Percentiles rank a stretch among this genome's conserved stretches.
Evolutionary conservation across 2,329 filamentous ascomycete genomes (phyloP).

Genomic region (Penicillium sp.): DNA sequence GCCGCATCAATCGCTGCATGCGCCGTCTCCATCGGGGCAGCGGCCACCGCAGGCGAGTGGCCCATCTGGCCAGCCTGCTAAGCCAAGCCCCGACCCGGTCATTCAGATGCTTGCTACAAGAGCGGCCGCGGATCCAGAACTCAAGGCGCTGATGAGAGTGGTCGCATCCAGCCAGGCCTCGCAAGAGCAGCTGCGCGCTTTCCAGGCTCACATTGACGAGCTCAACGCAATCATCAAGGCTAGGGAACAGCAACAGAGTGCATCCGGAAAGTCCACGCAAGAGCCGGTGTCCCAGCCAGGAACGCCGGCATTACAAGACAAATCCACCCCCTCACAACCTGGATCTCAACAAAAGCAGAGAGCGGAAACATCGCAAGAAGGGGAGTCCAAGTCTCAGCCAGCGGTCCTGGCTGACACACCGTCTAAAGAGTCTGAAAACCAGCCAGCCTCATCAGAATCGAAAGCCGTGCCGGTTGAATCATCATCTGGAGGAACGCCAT

Average conservation of each 20-base stretch:
- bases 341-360: slow-evolving; percentile 29
- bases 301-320: slow-evolving; percentile 9
- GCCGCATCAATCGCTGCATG: slow-evolving; percentile 14
- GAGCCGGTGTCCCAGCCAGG: slow-evolving; percentile 9
- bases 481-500: background rate
- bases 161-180: slow-evolving; percentile 49
- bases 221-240: slow-evolving; percentile 48
- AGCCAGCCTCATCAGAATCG: background rate
- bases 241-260: slow-evolving; percentile 37
- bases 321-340: slow-evolving; percentile 11
- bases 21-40: slow-evolving; percentile 22
- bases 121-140: slow-evolving; percentile 46
- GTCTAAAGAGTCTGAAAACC: slow-evolving; percentile 6
- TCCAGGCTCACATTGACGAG: slow-evolving; percentile 50
- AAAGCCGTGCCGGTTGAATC: slow-evolving; percentile 2
- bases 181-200: slow-evolving; percentile 47
- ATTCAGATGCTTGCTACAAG: slow-evolving; percentile 52
- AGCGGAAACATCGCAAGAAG: slow-evolving; percentile 16
- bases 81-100: slow-evolving; percentile 48
- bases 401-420: slow-evolving; percentile 13
- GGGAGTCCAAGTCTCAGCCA: slow-evolving; percentile 16
- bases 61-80: slow-evolving; percentile 35
- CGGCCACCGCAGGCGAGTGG: slow-evolving; percentile 26
- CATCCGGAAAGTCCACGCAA: slow-evolving; percentile 10
- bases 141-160: slow-evolving; percentile 50